Evolutionary conservation across 2,329 filamentous ascomycete genomes (phyloP), one percentile per base, ranked within the genome.

Genomic region (Fusarium succisae): DNA sequence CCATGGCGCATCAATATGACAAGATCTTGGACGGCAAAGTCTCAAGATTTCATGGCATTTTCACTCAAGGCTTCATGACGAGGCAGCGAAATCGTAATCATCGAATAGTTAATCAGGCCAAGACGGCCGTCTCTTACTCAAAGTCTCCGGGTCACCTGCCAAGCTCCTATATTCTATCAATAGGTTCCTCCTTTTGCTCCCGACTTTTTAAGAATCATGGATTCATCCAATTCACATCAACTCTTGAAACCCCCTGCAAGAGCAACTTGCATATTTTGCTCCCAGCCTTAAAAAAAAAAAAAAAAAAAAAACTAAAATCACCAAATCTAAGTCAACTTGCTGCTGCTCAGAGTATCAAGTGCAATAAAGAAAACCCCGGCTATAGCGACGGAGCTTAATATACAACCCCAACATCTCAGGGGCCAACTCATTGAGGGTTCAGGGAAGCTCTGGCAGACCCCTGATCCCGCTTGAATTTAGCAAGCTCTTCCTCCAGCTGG

Each of bases 401-500:
- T 20, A 8, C 15, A 43, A 47, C 30, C 37, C 20, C 24, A 18
- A 51, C n/a, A 22, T 47, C 37, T 63, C 22, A 41, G 30, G 37
- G 37, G 38, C 22, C 20, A 32, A 28, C 62, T 73, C 62, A 79
- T 71, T 79, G 79, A 51, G 86, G 85, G 55, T 83, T 87, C 56
- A 85, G 72, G 9, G 85, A 82, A 68, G 80, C 84, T 76, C 84
- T 86, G 73, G 82, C 82, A 3, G 84, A 81, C 6, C 83, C 85
- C 37, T 82, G 81, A 15, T 81, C 80, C 63, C 84, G 84, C 74
- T 81, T 86, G 44, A 88, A 73, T 35, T 83, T 80, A 37, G 82
- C 78, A 37, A 89, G 75, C 77, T 89, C 87, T 62, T 89, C 87
- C 72, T 89, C 87, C 28, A 88, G 79, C 73, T 84, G 86, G 57